Evolutionary conservation across 257 asterid species (phyloP).

Genomic region (Vinca minor): DNA sequence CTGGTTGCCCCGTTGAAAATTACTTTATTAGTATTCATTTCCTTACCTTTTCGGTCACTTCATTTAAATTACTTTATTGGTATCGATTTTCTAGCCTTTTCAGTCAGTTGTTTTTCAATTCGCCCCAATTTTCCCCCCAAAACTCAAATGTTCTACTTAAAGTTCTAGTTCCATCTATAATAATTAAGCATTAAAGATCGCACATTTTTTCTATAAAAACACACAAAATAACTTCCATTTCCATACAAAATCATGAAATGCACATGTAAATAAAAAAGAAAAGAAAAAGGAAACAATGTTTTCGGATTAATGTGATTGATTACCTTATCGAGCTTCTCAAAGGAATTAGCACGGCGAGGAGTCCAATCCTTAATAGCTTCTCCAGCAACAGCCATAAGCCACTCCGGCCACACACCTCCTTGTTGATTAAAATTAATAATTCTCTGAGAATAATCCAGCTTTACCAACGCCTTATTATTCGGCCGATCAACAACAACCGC

Average conservation of each 20-base stretch:
- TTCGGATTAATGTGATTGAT: background rate
- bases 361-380: conserved; percentile 69
- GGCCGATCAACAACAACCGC: conserved; percentile 9
- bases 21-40: too few species aligned
- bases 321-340: conserved; percentile 84
- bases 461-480: conserved; percentile 16
- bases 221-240: background rate
- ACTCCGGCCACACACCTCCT: conserved; percentile 81
- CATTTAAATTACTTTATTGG: too few species aligned
- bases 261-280: too few species aligned
- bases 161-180: too few species aligned
- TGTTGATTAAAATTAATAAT: conserved; percentile 25
- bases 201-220: background rate
- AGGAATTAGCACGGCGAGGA: conserved; percentile 82
- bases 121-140: too few species aligned
- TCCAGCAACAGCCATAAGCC: conserved; percentile 77
- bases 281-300: too few species aligned
- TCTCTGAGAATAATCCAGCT: conserved; percentile 31
- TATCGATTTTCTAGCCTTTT: too few species aligned
- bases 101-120: too few species aligned
- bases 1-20: too few species aligned
- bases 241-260: background rate
- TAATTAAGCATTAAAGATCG: background rate
- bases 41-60: too few species aligned
- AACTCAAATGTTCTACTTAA: too few species aligned